Evolutionary conservation across 495 filamentous ascomycete genomes (phyloP).

Genomic region (Penicillium silybi): DNA sequence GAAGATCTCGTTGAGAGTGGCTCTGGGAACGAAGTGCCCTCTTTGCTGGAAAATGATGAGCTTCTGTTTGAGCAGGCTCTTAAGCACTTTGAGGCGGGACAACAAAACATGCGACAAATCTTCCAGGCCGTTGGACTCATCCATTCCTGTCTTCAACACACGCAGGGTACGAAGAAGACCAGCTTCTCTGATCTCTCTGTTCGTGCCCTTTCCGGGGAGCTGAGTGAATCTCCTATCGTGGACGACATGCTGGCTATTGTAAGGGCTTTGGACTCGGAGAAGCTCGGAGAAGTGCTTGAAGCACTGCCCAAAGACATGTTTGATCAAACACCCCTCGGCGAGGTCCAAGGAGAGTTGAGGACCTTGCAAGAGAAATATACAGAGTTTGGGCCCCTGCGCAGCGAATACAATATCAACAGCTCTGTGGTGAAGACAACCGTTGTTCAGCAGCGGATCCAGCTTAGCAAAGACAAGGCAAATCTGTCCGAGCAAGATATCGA

Average conservation of each 20-base stretch:
- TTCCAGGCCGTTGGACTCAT: conserved; percentile 47
- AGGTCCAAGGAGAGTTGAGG: conserved; percentile 28
- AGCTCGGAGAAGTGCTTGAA: conserved; percentile 19
- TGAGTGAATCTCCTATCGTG: conserved; percentile 47
- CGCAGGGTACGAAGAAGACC: conserved; percentile 35
- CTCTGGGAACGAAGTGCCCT: conserved; percentile 34
- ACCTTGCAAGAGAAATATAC: conserved; percentile 35
- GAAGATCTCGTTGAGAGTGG: conserved; percentile 43
- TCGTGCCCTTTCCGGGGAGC: conserved; percentile 53
- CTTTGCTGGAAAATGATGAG: conserved; percentile 51
- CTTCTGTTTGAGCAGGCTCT: conserved; percentile 36
- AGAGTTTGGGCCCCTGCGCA: conserved; percentile 54
- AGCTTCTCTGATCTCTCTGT: conserved; percentile 53
- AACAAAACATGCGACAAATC: conserved; percentile 41
- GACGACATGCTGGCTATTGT: conserved; percentile 51
- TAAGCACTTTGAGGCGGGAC: conserved; percentile 31
- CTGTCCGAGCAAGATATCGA: conserved; percentile 69
- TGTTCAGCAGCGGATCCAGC: conserved; percentile 78
- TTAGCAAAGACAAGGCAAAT: conserved; percentile 74
- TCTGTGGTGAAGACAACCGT: conserved; percentile 76
- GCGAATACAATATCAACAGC: conserved; percentile 68
- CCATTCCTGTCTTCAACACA: conserved; percentile 35
- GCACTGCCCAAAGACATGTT: conserved; percentile 16
- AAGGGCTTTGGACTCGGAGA: conserved; percentile 47
- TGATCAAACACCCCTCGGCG: conserved; percentile 12